Evolutionary conservation across 2,329 filamentous ascomycete genomes (phyloP).

Genomic region (Nannizzia gypsea): DNA sequence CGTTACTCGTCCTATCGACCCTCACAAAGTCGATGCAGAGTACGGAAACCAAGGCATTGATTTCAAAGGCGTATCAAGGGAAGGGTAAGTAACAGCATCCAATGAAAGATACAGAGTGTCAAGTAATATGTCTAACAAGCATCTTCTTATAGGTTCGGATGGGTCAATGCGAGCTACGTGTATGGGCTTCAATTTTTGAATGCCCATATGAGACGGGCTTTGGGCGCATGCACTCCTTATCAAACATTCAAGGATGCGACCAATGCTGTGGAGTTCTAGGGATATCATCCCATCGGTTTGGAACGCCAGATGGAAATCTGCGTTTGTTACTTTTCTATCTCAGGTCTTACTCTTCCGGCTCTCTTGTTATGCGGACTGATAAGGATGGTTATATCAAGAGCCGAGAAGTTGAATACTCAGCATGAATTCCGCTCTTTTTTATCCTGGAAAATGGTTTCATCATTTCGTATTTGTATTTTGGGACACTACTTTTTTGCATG

Average conservation of each 20-base stretch:
- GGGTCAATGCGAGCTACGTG: constrained; percentile 97
- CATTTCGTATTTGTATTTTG: too few relatives aligned
- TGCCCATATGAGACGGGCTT: constrained; percentile 75
- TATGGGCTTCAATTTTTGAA: constrained; percentile 82
- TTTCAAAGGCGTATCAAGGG: constrained; percentile 89
- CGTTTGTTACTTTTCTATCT: not conserved
- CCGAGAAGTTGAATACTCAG: not conserved
- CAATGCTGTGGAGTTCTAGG: constrained; percentile 3
- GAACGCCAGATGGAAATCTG: not conserved
- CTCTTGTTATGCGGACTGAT: not conserved
- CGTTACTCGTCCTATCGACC: constrained; percentile 78
- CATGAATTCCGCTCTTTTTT: too few relatives aligned
- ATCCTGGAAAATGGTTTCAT: too few relatives aligned
- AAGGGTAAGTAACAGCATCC: constrained; percentile 56
- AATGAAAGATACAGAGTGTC: not conserved
- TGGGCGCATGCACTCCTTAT: constrained; percentile 79
- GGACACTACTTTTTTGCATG: too few relatives aligned
- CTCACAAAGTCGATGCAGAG: constrained; percentile 88
- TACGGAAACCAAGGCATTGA: constrained; percentile 94
- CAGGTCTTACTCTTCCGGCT: not conserved
- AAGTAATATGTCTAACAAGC: not conserved
- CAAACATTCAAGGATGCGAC: constrained; percentile 65
- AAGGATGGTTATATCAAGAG: not conserved
- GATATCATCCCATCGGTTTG: not conserved
- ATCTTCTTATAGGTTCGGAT: constrained; percentile 61